Evolutionary conservation across 176 grass and related monocot genomes (phyloP), one percentile per base, ranked within the genome.

Genomic region (Musa troglodytarum): DNA sequence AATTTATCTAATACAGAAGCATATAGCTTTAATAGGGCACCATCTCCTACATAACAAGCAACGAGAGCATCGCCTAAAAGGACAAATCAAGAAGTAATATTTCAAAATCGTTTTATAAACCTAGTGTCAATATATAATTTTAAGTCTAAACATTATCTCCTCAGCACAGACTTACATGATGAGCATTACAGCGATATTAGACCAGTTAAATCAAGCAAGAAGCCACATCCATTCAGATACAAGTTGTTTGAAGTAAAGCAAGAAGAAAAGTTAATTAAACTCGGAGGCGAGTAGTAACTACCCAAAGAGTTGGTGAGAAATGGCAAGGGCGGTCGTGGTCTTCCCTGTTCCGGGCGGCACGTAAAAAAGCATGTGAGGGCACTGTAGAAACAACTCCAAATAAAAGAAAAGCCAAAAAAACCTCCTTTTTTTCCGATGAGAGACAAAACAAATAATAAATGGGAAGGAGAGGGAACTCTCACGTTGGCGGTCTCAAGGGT

Each of bases 281-380:
- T 11, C 25, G 20, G 4, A 76, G 73, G 1, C 2, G 22, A 75
- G 3, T 16, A 62, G 2, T 25, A 34, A 57, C 25, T 92, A 98
- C 95, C 95, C 95, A 22, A 84, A 98, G 59, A 98, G 95, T 86
- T 94, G 95, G 76, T 86, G 83, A 19, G 95, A 84, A n/a, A 98
- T 94, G 53, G 95, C 95, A 1, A 98, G 90, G 3, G 79, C 90
- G 28, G 90, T 98, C 73, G 95, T 98, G 53, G 95, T 94, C 83
- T 98, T 98, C 20, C 95, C 95, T 1, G 90, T 98, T 34, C 95
- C 90, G 14, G 95, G 95, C 34, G 95, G 95, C 52, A 88, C 95
- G 16, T 98, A 98, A 83, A 94, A 98, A 53, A 98, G 84, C 95
- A 98, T 87, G 78, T 98, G 95, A 56, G 95, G 95, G 63, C 90